Conservation (phyloP, 2,329 filamentous ascomycete genomes). For the Esteya vermicola region DNA sequence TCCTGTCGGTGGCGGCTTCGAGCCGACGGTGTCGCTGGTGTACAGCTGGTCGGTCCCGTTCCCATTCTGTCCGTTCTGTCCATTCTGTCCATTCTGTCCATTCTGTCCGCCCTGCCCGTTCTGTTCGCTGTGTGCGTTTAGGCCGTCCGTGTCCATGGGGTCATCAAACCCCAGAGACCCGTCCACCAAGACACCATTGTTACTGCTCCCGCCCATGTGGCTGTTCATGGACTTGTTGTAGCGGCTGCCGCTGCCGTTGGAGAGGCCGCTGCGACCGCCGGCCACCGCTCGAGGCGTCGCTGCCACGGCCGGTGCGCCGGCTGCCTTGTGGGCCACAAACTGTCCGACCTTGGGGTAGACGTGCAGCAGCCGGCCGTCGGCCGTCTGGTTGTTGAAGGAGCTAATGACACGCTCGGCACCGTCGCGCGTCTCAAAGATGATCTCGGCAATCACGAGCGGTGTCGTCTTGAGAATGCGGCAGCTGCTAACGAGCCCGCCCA, state of each 20-base stretch:
- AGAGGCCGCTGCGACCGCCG: slow-evolving; percentile 15
- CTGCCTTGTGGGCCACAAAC: not conserved
- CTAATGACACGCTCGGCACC: slow-evolving; percentile 62
- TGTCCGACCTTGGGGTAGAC: slow-evolving; percentile 49
- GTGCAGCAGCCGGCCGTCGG: slow-evolving; percentile 59
- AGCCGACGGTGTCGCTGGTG: slow-evolving; percentile 26
- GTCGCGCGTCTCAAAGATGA: slow-evolving; percentile 57
- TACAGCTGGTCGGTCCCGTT: slow-evolving; percentile 26
- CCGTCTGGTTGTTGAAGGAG: slow-evolving; percentile 67
- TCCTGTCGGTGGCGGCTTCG: not conserved
- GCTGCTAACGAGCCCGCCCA: slow-evolving; percentile 53
- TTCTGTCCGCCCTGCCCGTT: too few species aligned
- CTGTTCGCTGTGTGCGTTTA: too few species aligned
- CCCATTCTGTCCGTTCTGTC: too few species aligned
- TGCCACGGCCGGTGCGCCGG: slow-evolving; percentile 14
- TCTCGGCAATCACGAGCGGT: slow-evolving; percentile 65
- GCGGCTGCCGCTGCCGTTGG: slow-evolving; percentile 18
- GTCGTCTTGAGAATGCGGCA: slow-evolving; percentile 53
- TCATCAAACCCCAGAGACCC: slow-evolving; percentile 41
- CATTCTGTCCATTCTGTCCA: too few species aligned
- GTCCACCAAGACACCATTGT: slow-evolving; percentile 31
- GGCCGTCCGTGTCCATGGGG: slow-evolving; percentile 23
- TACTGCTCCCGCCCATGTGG: slow-evolving; percentile 12
- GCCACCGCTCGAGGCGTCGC: slow-evolving; percentile 17
- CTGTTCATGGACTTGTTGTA: slow-evolving; percentile 20